A percentile compares a stretch with the other conserved stretches of the same genome.
Evolutionary conservation across 306 rosid genomes (phyloP).

Genomic region (Prunus mira): DNA sequence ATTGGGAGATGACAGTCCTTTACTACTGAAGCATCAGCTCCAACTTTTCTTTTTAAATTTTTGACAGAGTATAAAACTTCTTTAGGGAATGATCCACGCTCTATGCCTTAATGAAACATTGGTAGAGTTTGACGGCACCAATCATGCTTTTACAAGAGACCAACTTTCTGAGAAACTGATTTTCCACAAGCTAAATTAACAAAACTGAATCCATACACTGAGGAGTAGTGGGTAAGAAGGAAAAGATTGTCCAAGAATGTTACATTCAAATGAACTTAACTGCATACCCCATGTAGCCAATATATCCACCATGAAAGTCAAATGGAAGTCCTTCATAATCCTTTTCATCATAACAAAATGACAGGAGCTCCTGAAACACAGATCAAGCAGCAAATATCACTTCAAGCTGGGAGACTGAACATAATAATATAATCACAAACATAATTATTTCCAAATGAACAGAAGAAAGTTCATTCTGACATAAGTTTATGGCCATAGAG

Average conservation of each 20-base stretch:
- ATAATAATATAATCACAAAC: neutral
- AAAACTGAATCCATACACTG: neutral
- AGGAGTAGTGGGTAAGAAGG: neutral
- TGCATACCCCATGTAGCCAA: constrained; percentile 96
- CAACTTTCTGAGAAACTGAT: neutral
- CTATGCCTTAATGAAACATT: neutral
- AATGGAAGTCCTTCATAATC: constrained; percentile 86
- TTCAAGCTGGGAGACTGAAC: neutral
- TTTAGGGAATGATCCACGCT: too few relatives aligned
- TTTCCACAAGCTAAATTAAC: neutral
- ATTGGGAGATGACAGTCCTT: neutral
- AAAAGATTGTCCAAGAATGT: neutral
- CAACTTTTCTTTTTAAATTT: too few relatives aligned
- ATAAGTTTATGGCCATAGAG: neutral
- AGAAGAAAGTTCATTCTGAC: neutral
- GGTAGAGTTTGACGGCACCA: neutral
- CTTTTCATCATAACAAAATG: constrained; percentile 53
- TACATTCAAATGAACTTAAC: constrained; percentile 16
- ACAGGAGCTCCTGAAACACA: constrained; percentile 71
- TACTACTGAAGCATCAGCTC: too few relatives aligned
- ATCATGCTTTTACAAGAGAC: neutral
- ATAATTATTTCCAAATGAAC: neutral
- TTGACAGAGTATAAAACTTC: too few relatives aligned
- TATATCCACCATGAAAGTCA: constrained; percentile 91
- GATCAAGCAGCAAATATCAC: constrained; percentile 16